These are phyloP conservation scores for Martensiomyces pterosporus DNA, from an alignment of 192 early-diverging fungal species.

Conservation along the genomic window DNA sequence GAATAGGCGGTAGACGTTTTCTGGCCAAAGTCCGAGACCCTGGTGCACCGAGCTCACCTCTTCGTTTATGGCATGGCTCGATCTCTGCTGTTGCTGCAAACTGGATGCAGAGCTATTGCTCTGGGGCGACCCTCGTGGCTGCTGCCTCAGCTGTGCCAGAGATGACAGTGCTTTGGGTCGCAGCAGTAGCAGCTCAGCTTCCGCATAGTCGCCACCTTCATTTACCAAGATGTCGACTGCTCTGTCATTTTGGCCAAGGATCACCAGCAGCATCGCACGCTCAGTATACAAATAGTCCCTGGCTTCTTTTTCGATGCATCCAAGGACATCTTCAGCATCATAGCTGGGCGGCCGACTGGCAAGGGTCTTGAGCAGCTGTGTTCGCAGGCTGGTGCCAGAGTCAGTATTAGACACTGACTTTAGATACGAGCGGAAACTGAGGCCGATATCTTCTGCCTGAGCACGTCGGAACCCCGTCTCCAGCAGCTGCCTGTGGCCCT, in stretches of 20 bases:
- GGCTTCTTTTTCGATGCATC: slow-evolving; percentile 18
- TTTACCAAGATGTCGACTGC: slow-evolving; percentile 28
- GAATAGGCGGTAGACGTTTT: slow-evolving; percentile 16
- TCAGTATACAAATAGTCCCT: slow-evolving; percentile 7
- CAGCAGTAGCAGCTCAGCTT: slow-evolving; percentile 37
- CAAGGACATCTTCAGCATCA: slow-evolving; percentile 14
- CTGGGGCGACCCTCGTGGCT: too few relatives aligned
- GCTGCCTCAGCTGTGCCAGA: slow-evolving; percentile 14
- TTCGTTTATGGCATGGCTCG: neutral
- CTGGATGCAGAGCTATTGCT: too few relatives aligned
- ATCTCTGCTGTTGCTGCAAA: neutral
- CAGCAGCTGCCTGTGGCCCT: neutral
- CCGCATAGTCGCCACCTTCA: slow-evolving; percentile 30
- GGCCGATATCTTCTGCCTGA: slow-evolving; percentile 26
- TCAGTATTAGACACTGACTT: neutral
- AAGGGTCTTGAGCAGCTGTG: slow-evolving; percentile 22
- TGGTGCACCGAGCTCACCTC: neutral
- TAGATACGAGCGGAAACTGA: slow-evolving; percentile 29
- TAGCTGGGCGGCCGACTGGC: slow-evolving; percentile 7
- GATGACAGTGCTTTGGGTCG: slow-evolving; percentile 12
- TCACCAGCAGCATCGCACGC: slow-evolving; percentile 29
- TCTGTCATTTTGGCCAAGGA: slow-evolving; percentile 6
- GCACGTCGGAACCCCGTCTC: slow-evolving; percentile 18
- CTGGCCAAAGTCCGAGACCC: neutral
- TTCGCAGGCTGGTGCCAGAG: slow-evolving; percentile 12